Base-by-base conservation (phyloP, 2,329 filamentous ascomycete species). In the Colletotrichum nymphaeae region DNA sequence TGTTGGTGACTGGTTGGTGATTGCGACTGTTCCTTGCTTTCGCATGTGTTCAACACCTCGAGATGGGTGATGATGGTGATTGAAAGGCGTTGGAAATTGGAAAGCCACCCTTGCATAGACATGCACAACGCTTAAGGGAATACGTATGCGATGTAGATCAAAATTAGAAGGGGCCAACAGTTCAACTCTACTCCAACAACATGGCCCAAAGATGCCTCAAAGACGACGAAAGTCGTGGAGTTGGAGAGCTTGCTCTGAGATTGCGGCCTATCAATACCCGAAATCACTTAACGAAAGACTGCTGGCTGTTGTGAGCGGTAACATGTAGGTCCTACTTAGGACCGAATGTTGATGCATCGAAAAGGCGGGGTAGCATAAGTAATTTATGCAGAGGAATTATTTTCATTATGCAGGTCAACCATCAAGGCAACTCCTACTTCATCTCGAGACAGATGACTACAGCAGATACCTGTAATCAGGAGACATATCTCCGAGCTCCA, bases 391-490 rank as follows among this genome's bases (percentile, higher is more conserved):
- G 8, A 49, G 42, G 19, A 49, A 49, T 11, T 26, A 28, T 55
- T 24, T n/a, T 55, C 52, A 55, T 55, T 55, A 55, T 55, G 52
- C 42, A 49, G 19, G 19, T 49, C 42, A 49, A 11, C 42, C 42
- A 22, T 49, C 42, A n/a, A 49, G 42, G 19, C 42, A n/a, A 49
- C 26, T 32, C 16, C 55, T 32, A n/a, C 24, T 32, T 28, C 32
- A 7, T 57, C 26, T 32, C n/a, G 26, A 24, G 12, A 19, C 1
- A 56, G 9, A 9, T 9, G 2, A 1, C 14, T 84, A 92, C 74
- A 91, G 76, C 70, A 89, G 77, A 80, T 92, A 92, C 74, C 90
- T 84, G 79, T 92, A 92, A 19, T 88, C 88, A 2, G 90, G 90
- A 67, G 83, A 88, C 81, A 90, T 74, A 78, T 92, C 90, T 1